Conservation (phyloP, 305 asterid genomes). For the Ilex paraguariensis region DNA sequence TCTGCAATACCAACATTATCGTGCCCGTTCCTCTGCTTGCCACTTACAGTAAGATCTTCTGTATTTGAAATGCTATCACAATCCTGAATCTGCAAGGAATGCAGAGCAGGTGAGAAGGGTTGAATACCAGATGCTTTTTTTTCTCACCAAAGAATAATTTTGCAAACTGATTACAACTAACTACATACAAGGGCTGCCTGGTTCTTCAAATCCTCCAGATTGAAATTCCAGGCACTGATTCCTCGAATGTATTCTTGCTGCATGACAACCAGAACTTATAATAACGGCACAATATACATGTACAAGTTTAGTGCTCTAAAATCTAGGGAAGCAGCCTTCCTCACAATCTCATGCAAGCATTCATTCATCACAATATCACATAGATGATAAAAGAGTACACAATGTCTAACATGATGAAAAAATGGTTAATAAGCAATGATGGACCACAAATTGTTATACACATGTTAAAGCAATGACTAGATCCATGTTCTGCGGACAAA, state of each 20-base stretch:
- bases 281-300: background rate
- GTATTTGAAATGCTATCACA: slow-evolving; percentile 44
- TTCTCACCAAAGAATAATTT: slow-evolving; percentile 6
- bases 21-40: slow-evolving; percentile 34
- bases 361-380: no score
- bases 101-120: slow-evolving; percentile 10
- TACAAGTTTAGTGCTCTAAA: background rate
- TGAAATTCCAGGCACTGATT: slow-evolving; percentile 95
- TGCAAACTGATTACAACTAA: slow-evolving; percentile 18
- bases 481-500: no score
- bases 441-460: no score
- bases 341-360: no score
- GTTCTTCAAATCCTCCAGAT: slow-evolving; percentile 87
- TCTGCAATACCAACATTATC: slow-evolving; percentile 38
- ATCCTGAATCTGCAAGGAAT: slow-evolving; percentile 64
- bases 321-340: background rate
- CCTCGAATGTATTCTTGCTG: slow-evolving; percentile 99
- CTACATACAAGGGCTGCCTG: slow-evolving; percentile 89
- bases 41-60: slow-evolving; percentile 44
- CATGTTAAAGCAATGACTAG: no score
- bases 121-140: background rate
- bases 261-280: slow-evolving; percentile 23
- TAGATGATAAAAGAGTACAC: no score
- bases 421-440: no score
- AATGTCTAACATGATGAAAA: no score